Conservation (phyloP, 2,329 filamentous ascomycete genomes). For the Dactylonectria macrodidyma region DNA sequence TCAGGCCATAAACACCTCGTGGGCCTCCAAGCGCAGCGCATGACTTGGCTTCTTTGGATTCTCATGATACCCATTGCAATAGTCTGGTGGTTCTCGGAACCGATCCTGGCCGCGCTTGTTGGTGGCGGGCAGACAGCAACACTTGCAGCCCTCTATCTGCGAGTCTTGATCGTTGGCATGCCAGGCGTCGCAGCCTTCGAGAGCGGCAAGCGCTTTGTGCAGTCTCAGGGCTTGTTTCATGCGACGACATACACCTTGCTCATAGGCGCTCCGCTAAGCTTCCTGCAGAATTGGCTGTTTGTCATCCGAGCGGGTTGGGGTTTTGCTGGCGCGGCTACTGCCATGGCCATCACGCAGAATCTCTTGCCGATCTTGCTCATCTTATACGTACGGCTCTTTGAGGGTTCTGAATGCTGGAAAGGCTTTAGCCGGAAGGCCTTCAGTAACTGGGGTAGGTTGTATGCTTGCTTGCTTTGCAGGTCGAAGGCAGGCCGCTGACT, state of each 20-base stretch:
- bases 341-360: slow-evolving; percentile 82
- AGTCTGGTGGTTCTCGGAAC: slow-evolving; percentile 77
- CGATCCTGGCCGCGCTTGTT: slow-evolving; percentile 66
- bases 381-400: slow-evolving; percentile 79
- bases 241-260: slow-evolving; percentile 82
- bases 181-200: slow-evolving; percentile 84
- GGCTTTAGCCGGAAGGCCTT: slow-evolving; percentile 79
- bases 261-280: slow-evolving; percentile 81
- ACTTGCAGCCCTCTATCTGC: slow-evolving; percentile 80
- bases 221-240: slow-evolving; percentile 84
- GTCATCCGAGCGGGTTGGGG: slow-evolving; percentile 78
- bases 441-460: slow-evolving; percentile 71
- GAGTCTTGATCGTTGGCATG: slow-evolving; percentile 77
- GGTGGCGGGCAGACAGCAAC: slow-evolving; percentile 68
- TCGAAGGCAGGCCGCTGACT: background rate
- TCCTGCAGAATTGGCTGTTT: slow-evolving; percentile 81
- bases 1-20: slow-evolving; percentile 89
- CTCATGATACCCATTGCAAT: slow-evolving; percentile 79
- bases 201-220: slow-evolving; percentile 81
- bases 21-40: slow-evolving; percentile 83
- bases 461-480: background rate
- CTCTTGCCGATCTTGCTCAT: slow-evolving; percentile 81
- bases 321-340: slow-evolving; percentile 84
- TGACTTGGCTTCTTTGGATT: slow-evolving; percentile 81
- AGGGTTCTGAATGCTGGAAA: slow-evolving; percentile 84